Evolutionary conservation across 2,329 filamentous ascomycete genomes (phyloP).

Genomic region (Fusarium tanahbumbuense): DNA sequence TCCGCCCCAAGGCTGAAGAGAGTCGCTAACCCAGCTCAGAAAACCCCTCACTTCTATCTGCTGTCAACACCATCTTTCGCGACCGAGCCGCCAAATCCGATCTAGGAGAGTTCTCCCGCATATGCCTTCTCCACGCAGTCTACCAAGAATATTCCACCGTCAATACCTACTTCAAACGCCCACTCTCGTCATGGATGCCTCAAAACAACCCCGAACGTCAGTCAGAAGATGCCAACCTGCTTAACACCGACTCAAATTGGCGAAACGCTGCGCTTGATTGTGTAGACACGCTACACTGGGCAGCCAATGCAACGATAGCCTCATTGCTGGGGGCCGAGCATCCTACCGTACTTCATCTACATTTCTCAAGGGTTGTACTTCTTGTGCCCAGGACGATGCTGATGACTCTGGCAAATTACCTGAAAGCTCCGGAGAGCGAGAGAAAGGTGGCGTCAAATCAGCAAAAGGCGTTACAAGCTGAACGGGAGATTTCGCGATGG

Average conservation of each 20-base stretch:
- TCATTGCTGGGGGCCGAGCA: constrained; percentile 63
- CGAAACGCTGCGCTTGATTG: constrained; percentile 59
- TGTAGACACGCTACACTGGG: constrained; percentile 69
- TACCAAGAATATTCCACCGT: constrained; percentile 37
- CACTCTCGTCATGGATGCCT: constrained; percentile 38
- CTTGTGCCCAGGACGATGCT: constrained; percentile 62
- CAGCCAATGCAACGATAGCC: constrained; percentile 63
- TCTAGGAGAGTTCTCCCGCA: constrained; percentile 37
- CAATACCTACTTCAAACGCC: constrained; percentile 26
- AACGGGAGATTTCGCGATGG: constrained; percentile 51
- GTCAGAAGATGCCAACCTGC: background rate
- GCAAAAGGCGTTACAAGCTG: constrained; percentile 36
- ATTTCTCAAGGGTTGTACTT: constrained; percentile 64
- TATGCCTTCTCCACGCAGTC: constrained; percentile 39
- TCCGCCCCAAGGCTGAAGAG: too few species aligned
- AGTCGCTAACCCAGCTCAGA: constrained; percentile 20
- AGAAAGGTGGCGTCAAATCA: constrained; percentile 25
- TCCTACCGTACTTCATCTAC: constrained; percentile 66
- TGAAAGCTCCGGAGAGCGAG: background rate
- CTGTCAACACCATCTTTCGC: constrained; percentile 23
- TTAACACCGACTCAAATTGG: constrained; percentile 47
- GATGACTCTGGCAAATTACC: constrained; percentile 53
- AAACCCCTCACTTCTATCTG: constrained; percentile 27
- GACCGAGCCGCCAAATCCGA: constrained; percentile 30
- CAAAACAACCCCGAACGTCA: constrained; percentile 12